A percentile compares a stretch with the other conserved stretches of the same genome.
Evolutionary conservation across 345 rosid species (phyloP).

Genomic region (Euphorbia peplus): DNA sequence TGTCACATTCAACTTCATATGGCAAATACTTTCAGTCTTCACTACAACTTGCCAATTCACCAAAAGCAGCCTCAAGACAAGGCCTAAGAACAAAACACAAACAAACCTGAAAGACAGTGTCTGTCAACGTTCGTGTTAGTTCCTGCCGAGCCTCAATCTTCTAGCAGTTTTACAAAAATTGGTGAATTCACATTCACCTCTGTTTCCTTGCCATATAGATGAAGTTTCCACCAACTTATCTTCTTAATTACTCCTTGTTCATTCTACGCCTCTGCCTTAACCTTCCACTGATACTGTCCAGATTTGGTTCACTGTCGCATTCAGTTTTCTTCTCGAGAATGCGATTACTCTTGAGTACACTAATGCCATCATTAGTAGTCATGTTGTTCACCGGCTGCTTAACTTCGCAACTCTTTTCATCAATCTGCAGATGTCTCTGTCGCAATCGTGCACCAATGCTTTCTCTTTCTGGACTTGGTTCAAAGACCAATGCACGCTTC

Average conservation of each 20-base stretch:
- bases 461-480: conserved; percentile 40
- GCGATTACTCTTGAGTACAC: not conserved
- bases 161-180: not conserved
- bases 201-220: not conserved
- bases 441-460: conserved; percentile 50
- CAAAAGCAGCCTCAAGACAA: conserved; percentile 6
- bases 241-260: not conserved
- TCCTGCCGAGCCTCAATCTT: conserved; percentile 1
- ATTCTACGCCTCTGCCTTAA: conserved; percentile 14
- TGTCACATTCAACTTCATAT: not conserved
- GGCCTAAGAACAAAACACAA: not conserved
- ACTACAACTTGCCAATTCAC: not conserved
- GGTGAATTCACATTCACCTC: not conserved
- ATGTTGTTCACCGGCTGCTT: no score
- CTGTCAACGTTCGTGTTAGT: not conserved
- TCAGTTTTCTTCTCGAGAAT: conserved; percentile 14
- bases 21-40: not conserved
- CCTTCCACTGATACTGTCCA: conserved; percentile 24
- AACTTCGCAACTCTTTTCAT: not conserved
- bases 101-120: not conserved
- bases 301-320: conserved; percentile 9
- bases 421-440: conserved; percentile 26
- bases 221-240: not conserved
- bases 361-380: not conserved
- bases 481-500: conserved; percentile 1